Evolutionary conservation across 1,139 yeast genomes (phyloP), one percentile per base, ranked within the genome.

Genomic region (Blastobotrys buckinghamii): DNA sequence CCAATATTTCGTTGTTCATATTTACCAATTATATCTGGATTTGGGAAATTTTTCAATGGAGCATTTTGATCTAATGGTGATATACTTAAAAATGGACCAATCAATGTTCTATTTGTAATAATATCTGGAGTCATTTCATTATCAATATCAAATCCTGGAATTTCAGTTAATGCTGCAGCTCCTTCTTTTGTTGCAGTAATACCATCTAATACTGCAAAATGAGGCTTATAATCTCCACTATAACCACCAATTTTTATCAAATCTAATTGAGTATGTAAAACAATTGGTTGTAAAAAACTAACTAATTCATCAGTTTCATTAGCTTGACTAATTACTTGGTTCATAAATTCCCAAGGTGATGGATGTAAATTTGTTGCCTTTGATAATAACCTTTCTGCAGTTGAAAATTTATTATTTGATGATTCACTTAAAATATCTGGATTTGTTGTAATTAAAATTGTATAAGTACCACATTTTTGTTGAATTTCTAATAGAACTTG

Each of bases 61-160:
- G 51, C 48, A 9, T 51, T 50, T 2, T 49, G 55, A 36, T 78
- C 73, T 45, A 89, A 68, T 0, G 96, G 96, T 0, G 96, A 86
- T 19, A 88, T 67, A 50, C 82, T 73, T 51, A 88, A 75, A 37
- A 88, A 72, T 2, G 95, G 86, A 1, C 97, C 97, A 50, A 90
- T 68, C 12, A 87, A 64, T 0, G 96, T 80, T 3, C 12, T 17
- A 33, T 72, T 71, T 27, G 69, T 69, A 59, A 85, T 95, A 55
- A 76, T 76, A 42, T 76, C 75, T 12, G 75, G 68, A 22, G 24
- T 22, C 7, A 22, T 22, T 42, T 72, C 70, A 41, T 80, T 53
- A 27, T 51, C 44, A 39, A 56, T 34, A 48, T 55, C 47, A 48
- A 82, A 85, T 0, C 77, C 76, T 45, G 77, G 76, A 27, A 83